A percentile compares a stretch with the other conserved stretches of the same genome.
These are phyloP conservation scores for Aspergillus coremiiformis DNA, from an alignment of 495 filamentous ascomycete genomes.

Conservation along the genomic window DNA sequence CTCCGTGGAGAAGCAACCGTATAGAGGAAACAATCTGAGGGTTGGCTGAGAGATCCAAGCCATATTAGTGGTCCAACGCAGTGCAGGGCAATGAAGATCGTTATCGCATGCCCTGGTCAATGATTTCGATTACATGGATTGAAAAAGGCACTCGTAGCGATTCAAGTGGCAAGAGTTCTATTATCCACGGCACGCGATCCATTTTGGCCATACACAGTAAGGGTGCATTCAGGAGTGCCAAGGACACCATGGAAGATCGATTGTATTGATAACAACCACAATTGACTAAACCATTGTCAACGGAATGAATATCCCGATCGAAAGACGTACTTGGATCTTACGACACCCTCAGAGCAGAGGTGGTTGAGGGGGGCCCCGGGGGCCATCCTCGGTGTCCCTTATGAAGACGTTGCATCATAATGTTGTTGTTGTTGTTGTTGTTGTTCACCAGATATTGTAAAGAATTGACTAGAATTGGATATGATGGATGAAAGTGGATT, in stretches of 20 bases:
- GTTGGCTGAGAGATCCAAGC: background rate
- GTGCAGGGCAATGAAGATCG: conserved; percentile 10
- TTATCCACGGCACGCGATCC: conserved; percentile 7
- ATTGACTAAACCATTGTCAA: background rate
- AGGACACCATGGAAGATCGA: background rate
- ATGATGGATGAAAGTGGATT: background rate
- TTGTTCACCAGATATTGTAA: background rate
- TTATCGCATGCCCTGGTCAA: conserved; percentile 13
- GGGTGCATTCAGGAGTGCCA: background rate
- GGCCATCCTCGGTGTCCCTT: background rate
- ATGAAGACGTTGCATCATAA: background rate
- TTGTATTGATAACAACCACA: conserved; percentile 1
- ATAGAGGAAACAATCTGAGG: conserved; percentile 3
- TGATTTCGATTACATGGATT: conserved; percentile 11
- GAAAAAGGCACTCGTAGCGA: conserved; percentile 6
- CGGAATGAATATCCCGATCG: background rate
- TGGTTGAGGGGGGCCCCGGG: too few species aligned
- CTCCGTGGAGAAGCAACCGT: conserved; percentile 7
- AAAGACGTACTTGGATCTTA: background rate
- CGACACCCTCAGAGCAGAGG: background rate
- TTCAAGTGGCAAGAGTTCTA: background rate
- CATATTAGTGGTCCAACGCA: conserved; percentile 5
- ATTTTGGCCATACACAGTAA: background rate
- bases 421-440: background rate
- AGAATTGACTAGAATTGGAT: background rate